A percentile compares a stretch with the other conserved stretches of the same genome.
Conservation (phyloP, 805 yeast species). For the Teunomyces cretensis region DNA sequence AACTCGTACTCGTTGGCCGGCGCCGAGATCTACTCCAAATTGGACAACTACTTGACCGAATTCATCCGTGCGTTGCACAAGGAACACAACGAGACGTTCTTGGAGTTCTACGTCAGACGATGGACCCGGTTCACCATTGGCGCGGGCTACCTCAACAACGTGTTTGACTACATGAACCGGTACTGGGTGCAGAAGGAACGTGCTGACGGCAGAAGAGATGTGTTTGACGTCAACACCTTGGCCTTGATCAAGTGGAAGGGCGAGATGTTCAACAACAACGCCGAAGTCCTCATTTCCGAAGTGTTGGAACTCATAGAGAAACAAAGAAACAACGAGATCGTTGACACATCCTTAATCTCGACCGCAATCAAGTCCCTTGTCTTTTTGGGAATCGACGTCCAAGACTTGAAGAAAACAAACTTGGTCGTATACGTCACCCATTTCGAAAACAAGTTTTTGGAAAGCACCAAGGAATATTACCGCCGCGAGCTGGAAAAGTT, state of each 20-base stretch:
- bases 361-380: constrained; percentile 85
- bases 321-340: constrained; percentile 77
- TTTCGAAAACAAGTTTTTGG: constrained; percentile 77
- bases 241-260: constrained; percentile 87
- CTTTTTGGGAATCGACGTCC: constrained; percentile 83
- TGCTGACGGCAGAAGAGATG: constrained; percentile 85
- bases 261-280: constrained; percentile 70
- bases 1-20: constrained; percentile 66
- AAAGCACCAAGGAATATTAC: constrained; percentile 67
- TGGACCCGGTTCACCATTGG: constrained; percentile 93
- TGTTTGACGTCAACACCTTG: constrained; percentile 87
- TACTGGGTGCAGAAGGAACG: constrained; percentile 98
- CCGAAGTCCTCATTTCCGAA: constrained; percentile 60
- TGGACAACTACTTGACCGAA: constrained; percentile 61
- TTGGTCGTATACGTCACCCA: constrained; percentile 75
- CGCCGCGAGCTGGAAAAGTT: constrained; percentile 64
- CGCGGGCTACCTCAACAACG: constrained; percentile 87
- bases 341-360: constrained; percentile 64
- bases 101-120: constrained; percentile 78
- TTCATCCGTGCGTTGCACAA: constrained; percentile 53
- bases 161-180: constrained; percentile 92
- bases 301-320: constrained; percentile 71
- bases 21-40: constrained; percentile 77
- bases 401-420: constrained; percentile 83
- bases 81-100: constrained; percentile 61